A percentile compares a stretch with the other conserved stretches of the same genome.
Evolutionary conservation across 768 basidiomycete species (phyloP).

Genomic region (Boletus barrowsii): DNA sequence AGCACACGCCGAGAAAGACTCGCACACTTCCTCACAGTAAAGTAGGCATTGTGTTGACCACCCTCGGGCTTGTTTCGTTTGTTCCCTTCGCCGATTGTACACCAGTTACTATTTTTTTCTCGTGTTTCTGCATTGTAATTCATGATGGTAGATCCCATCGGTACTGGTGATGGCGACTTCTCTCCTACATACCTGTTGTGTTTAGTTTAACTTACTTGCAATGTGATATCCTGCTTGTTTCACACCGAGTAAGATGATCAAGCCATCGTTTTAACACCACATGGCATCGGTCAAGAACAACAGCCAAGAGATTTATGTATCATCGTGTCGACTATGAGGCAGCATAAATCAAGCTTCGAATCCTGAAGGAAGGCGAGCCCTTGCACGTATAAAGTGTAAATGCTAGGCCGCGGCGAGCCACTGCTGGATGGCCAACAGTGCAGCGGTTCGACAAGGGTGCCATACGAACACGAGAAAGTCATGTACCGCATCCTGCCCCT

Average conservation of each 20-base stretch:
- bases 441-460: conserved; percentile 50
- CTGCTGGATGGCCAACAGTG: conserved; percentile 45
- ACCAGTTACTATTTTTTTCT: too few relatives aligned
- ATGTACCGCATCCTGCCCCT: conserved; percentile 51
- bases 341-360: too few relatives aligned
- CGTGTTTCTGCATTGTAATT: too few relatives aligned
- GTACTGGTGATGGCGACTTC: not conserved
- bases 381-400: not conserved
- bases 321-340: too few relatives aligned
- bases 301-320: too few relatives aligned
- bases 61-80: not conserved
- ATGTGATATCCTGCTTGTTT: too few relatives aligned
- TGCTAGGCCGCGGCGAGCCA: conserved; percentile 33
- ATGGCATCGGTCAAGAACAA: too few relatives aligned
- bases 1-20: conserved; percentile 17
- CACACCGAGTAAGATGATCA: too few relatives aligned
- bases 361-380: too few relatives aligned
- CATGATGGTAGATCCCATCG: not conserved
- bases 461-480: conserved; percentile 50
- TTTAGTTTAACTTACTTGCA: not conserved
- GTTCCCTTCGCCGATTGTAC: not conserved
- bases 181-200: not conserved
- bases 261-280: too few relatives aligned
- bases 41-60: not conserved
- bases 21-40: conserved; percentile 8